These are phyloP conservation scores for Pholiota conissans DNA, from an alignment of 768 basidiomycete genomes.

Conservation along the genomic window DNA sequence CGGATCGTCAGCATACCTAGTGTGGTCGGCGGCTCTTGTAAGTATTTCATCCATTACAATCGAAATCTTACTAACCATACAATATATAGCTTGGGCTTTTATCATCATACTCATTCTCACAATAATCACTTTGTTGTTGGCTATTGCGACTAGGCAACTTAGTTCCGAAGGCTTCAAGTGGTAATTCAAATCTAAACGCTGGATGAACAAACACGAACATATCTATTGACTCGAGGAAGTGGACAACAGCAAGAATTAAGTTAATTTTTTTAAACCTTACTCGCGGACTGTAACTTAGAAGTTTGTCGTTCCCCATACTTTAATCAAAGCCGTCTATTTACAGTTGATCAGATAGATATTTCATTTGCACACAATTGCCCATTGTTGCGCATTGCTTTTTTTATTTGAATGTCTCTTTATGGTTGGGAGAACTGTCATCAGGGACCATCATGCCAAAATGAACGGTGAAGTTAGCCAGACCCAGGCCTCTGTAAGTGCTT, in stretches of 20 bases:
- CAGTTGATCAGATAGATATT: not conserved
- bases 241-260: not conserved
- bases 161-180: conserved; percentile 1
- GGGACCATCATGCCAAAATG: not conserved
- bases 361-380: not conserved
- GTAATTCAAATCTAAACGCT: not conserved
- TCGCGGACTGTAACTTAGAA: conserved; percentile 6
- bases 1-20: conserved; percentile 55
- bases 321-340: not conserved
- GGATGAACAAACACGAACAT: not conserved
- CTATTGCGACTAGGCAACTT: conserved; percentile 2
- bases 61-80: not conserved
- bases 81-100: not conserved
- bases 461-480: not conserved
- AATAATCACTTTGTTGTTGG: conserved; percentile 3
- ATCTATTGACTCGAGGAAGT: not conserved
- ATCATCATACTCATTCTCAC: conserved; percentile 5
- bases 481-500: not conserved
- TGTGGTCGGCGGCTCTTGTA: conserved; percentile 30
- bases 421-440: not conserved
- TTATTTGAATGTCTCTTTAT: not conserved
- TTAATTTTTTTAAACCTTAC: too few relatives aligned
- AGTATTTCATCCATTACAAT: not conserved
- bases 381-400: not conserved
- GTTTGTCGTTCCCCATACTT: not conserved